Evolutionary conservation across 139 green algal species (phyloP).

Genomic region (Auxenochlorella protothecoides): DNA sequence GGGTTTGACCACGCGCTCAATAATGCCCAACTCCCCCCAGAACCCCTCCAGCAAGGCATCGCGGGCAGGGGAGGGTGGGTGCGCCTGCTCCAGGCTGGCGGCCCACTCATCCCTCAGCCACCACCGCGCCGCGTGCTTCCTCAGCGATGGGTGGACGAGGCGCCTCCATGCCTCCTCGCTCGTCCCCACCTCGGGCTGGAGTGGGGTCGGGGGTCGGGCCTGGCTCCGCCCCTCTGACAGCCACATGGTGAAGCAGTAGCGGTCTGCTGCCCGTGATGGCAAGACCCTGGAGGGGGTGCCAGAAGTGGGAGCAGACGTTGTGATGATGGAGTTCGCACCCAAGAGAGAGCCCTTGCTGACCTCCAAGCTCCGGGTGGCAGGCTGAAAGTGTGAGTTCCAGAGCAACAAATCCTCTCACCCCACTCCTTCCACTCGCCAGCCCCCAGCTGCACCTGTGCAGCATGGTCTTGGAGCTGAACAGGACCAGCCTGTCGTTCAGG

Average conservation of each 20-base stretch:
- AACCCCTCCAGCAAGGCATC: constrained; percentile 31
- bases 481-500: constrained; percentile 46
- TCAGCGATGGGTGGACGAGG: constrained; percentile 30
- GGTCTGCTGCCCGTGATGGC: constrained; percentile 9
- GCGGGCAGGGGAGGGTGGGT: constrained; percentile 15
- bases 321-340: too few species aligned
- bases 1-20: constrained; percentile 14
- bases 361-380: too few species aligned
- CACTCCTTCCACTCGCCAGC: not conserved
- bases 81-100: constrained; percentile 39
- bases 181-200: not conserved
- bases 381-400: too few species aligned
- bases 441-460: constrained; percentile 38
- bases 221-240: constrained; percentile 29
- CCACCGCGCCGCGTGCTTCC: constrained; percentile 40
- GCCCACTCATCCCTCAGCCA: constrained; percentile 35
- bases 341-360: too few species aligned
- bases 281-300: constrained; percentile 25
- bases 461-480: constrained; percentile 63
- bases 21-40: constrained; percentile 26
- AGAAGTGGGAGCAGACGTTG: too few species aligned
- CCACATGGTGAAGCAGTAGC: constrained; percentile 71
- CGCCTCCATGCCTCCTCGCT: constrained; percentile 10
- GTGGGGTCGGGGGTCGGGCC: not conserved
- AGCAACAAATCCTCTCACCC: too few species aligned